Evolutionary conservation across 23 red algal genomes (phyloP), one percentile per base, ranked within the genome.

Genomic region (Gracilaria domingensis): DNA sequence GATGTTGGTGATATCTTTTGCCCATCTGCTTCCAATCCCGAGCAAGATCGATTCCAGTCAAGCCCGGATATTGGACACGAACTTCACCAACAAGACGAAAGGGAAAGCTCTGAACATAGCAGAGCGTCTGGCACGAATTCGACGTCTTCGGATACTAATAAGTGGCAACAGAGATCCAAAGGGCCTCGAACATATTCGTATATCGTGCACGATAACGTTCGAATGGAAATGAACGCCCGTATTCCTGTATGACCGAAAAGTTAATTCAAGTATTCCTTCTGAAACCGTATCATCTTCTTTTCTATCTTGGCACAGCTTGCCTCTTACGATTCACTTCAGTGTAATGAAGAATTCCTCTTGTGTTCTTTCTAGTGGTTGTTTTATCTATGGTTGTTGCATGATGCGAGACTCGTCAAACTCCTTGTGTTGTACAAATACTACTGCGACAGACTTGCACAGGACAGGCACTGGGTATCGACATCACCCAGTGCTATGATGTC

Each of bases 131-230:
- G 45, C 18, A 79, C 75, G 26, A 51, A 32, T 51, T 29, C 51
- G 36, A 26, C 51, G 12, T 40, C 66, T 50, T 34, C 75, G n/a
- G 45, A 51, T 77, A 23, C 40, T 6, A 35, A 33, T 23, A 89
- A 26, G 50, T 66, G 51, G 9, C n/a, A 66, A n/a, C 71, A 81
- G 62, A 90, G 44, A 42, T 48, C 51, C 14, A 66, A 74, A 34
- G 87, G 87, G 50, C 75, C 87, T 1, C 45, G 87, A 51, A 90
- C 74, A 5, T 90, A 90, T 57, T 90, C 87, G 42, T 90, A 90
- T 57, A 90, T 90, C 40, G 75, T 90, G n/a, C 87, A 90, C 48
- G 87, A 90, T 40, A 90, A 80, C 64, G 87, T 90, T 35, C 87
- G 87, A 42, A 81, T 90, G 87, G 87, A 90, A 45, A 79, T 90